Evolutionary conservation across 164 flowering plant genomes (phyloP), one percentile per base, ranked within the genome.

Genomic region (Tetracentron sinense): DNA sequence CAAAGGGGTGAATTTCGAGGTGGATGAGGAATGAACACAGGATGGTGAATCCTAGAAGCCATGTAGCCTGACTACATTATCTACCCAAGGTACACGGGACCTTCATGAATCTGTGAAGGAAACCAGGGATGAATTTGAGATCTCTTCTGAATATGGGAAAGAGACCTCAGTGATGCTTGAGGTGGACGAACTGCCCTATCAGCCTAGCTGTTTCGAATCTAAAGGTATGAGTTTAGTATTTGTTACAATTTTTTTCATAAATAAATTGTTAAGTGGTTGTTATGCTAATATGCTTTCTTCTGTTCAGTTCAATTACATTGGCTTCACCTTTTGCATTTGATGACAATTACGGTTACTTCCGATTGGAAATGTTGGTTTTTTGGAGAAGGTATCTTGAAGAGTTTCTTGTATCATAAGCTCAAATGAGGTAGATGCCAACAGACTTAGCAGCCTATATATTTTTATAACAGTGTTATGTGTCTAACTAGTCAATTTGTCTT

Each of bases 161-260:
- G 97, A 92, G 74, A 89, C 92, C 23, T 82, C 90, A 0, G 22
- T 72, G 63, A 64, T 92, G 84, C 97, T 95, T 62, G 96, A 95
- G 78, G 96, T 79, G 51, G 90, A 85, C 26, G 89, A 73, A 78
- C 46, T 85, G 72, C 92, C 88, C 54, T 95, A 92, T 72, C 87
- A 72, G 64, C 75, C 85, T 4, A 75, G 75, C 56, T 56, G 58
- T 52, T 52, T 83, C 23, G 31, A 70, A 16, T 63, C 83, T 49
- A 86, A 82, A 85, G 97, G 99, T 90, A 64, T 21, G 59, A n/a
- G 15, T 54, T 17, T 7, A 33, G 3, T 62, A n/a, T 12, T 55
- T 28, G n/a, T 42, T 42, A 19, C 17, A 0, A 5, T 10, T 19
- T 2, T 49, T 31, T 38, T 27, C 25, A 19, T n/a, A n/a, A n/a